A percentile compares a stretch with the other conserved stretches of the same genome.
These are phyloP conservation scores for Lepidium sativum DNA, from an alignment of 345 rosid genomes.

Conservation along the genomic window DNA sequence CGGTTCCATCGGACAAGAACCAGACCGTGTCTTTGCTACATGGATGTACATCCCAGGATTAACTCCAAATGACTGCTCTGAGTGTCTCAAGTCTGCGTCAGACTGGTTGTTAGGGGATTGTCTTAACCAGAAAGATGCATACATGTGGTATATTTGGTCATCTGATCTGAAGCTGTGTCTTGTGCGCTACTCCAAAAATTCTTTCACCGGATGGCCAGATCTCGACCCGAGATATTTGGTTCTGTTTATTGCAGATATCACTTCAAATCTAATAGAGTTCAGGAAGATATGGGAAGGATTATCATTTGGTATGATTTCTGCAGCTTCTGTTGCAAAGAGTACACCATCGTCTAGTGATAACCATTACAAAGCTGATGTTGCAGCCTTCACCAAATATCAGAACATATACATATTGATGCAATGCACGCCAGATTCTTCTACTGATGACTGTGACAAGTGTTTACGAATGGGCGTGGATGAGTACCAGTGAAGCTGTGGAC, in stretches of 20 bases:
- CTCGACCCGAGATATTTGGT: not conserved
- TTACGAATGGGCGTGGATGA: not conserved
- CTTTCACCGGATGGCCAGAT: not conserved
- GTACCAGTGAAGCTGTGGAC: not conserved
- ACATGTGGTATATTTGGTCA: not conserved
- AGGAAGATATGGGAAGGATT: not conserved
- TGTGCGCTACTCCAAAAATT: constrained; percentile 28
- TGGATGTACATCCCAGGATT: constrained; percentile 27
- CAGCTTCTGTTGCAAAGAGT: not conserved
- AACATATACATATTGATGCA: not conserved
- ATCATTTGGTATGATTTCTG: not conserved
- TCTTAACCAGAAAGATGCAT: constrained; percentile 19
- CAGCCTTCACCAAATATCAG: not conserved
- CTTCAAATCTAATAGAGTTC: not conserved
- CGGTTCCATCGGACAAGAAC: constrained; percentile 14
- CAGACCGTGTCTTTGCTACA: constrained; percentile 8
- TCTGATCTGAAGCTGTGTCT: constrained; percentile 8
- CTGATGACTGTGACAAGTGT: not conserved
- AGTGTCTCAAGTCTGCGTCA: constrained; percentile 6
- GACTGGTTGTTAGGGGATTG: not conserved
- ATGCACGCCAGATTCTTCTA: not conserved
- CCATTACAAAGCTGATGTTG: not conserved
- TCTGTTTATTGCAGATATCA: not conserved
- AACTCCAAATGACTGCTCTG: constrained; percentile 1
- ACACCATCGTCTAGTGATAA: not conserved